Evolutionary conservation across 2,329 filamentous ascomycete species (phyloP).

Genomic region (Alternaria angustiovoidea): DNA sequence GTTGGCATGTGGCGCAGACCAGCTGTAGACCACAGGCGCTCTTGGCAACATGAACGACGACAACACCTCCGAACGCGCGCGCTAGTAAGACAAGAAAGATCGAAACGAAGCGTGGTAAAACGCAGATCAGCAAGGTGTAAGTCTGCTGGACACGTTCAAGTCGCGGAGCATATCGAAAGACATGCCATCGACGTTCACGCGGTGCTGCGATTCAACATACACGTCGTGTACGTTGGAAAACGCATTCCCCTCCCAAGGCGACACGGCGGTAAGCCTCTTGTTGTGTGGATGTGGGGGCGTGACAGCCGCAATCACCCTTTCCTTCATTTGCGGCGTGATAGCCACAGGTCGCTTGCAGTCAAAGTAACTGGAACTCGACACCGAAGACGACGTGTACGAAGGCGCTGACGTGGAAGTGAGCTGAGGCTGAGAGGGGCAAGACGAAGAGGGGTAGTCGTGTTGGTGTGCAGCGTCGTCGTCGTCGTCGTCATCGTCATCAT

Average conservation of each 20-base stretch:
- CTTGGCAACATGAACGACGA: constrained; percentile 1
- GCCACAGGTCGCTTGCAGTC: constrained; percentile 39
- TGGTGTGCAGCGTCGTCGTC: constrained; percentile 25
- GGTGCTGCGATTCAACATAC: constrained; percentile 42
- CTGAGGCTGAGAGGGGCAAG: constrained; percentile 35
- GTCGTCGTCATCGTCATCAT: constrained; percentile 23
- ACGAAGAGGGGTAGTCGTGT: constrained; percentile 23
- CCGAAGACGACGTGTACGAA: constrained; percentile 36
- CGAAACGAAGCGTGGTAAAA: neutral
- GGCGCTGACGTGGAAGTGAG: constrained; percentile 44
- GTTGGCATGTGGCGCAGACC: constrained; percentile 30
- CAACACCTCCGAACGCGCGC: constrained; percentile 12
- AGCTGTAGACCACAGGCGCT: constrained; percentile 30
- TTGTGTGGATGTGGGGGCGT: constrained; percentile 30
- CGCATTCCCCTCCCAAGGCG: constrained; percentile 43
- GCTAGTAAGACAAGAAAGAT: constrained; percentile 29
- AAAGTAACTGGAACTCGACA: constrained; percentile 44
- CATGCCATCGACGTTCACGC: constrained; percentile 47
- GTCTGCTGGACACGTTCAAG: constrained; percentile 32
- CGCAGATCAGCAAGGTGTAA: constrained; percentile 41
- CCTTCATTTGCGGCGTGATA: constrained; percentile 33
- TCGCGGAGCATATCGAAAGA: constrained; percentile 47
- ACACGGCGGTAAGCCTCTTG: constrained; percentile 41
- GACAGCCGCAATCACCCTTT: constrained; percentile 43
- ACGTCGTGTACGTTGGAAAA: constrained; percentile 44